Conservation (phyloP, 2,329 filamentous ascomycete species). For the Trichoderma simmonsii region DNA sequence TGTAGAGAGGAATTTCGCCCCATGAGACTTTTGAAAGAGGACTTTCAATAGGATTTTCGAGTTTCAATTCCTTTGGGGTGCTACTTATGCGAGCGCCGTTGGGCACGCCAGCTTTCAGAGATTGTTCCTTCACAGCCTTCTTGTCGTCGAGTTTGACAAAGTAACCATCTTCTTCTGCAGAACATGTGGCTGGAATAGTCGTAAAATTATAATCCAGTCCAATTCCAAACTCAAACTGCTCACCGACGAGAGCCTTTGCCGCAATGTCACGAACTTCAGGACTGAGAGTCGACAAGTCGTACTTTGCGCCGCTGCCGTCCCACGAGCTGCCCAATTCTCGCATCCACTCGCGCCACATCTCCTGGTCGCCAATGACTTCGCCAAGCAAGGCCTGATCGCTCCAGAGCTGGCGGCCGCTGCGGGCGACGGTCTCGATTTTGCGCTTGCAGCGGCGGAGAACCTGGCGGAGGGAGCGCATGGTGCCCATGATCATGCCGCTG, state of each 20-base stretch:
- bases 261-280: slow-evolving; percentile 28
- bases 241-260: slow-evolving; percentile 28
- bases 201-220: slow-evolving; percentile 39
- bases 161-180: slow-evolving; percentile 35
- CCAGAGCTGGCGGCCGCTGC: slow-evolving; percentile 34
- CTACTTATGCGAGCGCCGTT: not conserved
- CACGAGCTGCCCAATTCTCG: slow-evolving; percentile 24
- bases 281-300: slow-evolving; percentile 17
- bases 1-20: not conserved
- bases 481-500: slow-evolving; percentile 28
- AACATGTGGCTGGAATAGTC: slow-evolving; percentile 32
- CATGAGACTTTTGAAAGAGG: not conserved
- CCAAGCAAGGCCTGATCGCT: slow-evolving; percentile 39
- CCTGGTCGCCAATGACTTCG: slow-evolving; percentile 40
- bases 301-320: slow-evolving; percentile 29
- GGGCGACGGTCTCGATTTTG: slow-evolving; percentile 29
- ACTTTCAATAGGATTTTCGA: not conserved
- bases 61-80: not conserved
- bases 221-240: slow-evolving; percentile 38
- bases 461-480: slow-evolving; percentile 24
- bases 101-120: slow-evolving; percentile 23
- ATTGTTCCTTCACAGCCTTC: slow-evolving; percentile 24
- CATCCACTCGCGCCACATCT: slow-evolving; percentile 32
- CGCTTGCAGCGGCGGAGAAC: slow-evolving; percentile 24
- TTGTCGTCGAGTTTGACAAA: slow-evolving; percentile 32